Conservation (phyloP, 208 protist species). For the Phytomonas serpens region DNA sequence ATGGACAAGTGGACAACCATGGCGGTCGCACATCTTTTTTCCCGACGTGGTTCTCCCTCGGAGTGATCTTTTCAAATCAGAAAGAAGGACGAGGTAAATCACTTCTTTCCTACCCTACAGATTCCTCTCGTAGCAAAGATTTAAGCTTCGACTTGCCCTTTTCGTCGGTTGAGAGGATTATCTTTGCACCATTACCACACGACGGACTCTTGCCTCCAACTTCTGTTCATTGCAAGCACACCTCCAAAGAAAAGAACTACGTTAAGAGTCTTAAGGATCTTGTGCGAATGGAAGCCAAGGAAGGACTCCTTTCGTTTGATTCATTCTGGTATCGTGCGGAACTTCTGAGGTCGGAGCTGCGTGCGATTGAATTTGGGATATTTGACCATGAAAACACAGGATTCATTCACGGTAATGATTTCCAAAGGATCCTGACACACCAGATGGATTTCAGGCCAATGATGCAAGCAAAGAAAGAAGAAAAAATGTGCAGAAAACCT, state of each 20-base stretch:
- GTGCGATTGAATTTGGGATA: conserved; percentile 50
- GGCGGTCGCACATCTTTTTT: background rate
- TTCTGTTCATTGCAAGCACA: background rate
- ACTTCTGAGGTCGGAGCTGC: conserved; percentile 54
- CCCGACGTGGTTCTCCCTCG: background rate
- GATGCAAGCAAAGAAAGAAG: background rate
- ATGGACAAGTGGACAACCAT: background rate
- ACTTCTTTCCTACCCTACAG: background rate
- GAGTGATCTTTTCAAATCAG: background rate
- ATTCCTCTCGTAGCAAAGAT: background rate
- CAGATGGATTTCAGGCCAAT: background rate
- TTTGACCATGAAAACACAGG: conserved; percentile 45
- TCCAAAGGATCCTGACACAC: conserved; percentile 3
- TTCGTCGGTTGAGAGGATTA: background rate
- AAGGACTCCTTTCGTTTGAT: background rate
- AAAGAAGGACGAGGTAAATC: background rate
- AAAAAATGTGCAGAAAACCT: background rate
- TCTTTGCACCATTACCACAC: background rate
- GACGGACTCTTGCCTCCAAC: background rate
- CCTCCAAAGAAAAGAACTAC: background rate
- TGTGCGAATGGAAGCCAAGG: background rate
- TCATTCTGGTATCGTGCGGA: conserved; percentile 40
- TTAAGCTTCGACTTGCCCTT: conserved; percentile 21
- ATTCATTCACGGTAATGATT: conserved; percentile 35
- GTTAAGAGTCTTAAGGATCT: background rate